phyloP scores from a whole-genome alignment of 495 filamentous ascomycete genomes.

The Aspergillus kassunensis region DNA sequence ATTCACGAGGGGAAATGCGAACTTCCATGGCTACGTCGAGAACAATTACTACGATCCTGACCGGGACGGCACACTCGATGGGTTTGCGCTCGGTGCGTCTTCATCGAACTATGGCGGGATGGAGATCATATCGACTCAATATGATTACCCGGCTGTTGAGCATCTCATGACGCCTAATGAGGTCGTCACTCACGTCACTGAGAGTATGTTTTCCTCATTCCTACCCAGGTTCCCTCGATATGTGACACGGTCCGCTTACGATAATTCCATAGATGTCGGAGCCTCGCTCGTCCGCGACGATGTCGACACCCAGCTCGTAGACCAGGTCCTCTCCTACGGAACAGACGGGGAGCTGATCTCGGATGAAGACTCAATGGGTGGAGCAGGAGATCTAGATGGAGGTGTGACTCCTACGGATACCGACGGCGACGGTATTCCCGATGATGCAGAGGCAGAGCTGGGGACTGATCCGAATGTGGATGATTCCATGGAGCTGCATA shows the following conservation, averaged over 20 bases:
- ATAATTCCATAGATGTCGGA: conserved; percentile 16
- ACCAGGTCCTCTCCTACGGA: conserved; percentile 13
- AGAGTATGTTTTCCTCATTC: conserved; percentile 12
- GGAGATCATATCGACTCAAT: conserved; percentile 14
- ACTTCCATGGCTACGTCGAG: conserved; percentile 22
- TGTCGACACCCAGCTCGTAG: conserved; percentile 14
- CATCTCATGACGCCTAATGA: conserved; percentile 7
- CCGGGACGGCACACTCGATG: conserved; percentile 15
- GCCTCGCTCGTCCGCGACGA: conserved; percentile 15
- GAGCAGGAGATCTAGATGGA: conserved; percentile 11
- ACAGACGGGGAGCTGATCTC: conserved; percentile 14
- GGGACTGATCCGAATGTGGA: conserved; percentile 14
- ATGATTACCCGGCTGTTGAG: conserved; percentile 14
- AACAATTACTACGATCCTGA: conserved; percentile 19
- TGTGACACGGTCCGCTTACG: too few species aligned
- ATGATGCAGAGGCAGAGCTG: conserved; percentile 14
- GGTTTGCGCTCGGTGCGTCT: conserved; percentile 6
- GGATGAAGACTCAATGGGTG: conserved; percentile 14
- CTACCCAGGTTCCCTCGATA: not conserved
- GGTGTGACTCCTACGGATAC: conserved; percentile 8
- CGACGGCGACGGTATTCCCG: conserved; percentile 18
- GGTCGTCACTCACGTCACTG: conserved; percentile 12
- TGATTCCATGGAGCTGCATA: conserved; percentile 16
- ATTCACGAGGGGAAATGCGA: conserved; percentile 17
- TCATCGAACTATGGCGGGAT: conserved; percentile 14